These are phyloP conservation scores for Achaetomiella virescens DNA, from an alignment of 495 filamentous ascomycete genomes.

Conservation along the genomic window DNA sequence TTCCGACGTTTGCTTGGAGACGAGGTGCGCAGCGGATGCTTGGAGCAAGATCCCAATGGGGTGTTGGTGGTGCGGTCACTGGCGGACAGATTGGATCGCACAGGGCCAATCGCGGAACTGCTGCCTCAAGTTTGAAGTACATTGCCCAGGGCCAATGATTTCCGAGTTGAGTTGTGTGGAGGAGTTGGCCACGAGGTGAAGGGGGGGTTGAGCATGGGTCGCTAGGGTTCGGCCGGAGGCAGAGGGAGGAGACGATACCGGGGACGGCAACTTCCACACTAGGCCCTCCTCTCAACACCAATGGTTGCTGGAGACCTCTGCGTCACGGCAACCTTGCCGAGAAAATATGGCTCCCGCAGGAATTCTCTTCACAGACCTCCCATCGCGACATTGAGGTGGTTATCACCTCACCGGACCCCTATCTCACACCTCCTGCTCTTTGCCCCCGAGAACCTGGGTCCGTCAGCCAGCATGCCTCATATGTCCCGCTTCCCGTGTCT, in stretches of 20 bases:
- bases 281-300: not conserved
- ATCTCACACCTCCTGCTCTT: no score
- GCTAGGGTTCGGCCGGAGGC: not conserved
- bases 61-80: not conserved
- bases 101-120: not conserved
- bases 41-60: no score
- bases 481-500: no score
- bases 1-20: no score
- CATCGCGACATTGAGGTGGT: no score
- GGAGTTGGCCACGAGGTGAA: not conserved
- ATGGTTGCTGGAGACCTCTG: not conserved
- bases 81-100: not conserved
- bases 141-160: not conserved
- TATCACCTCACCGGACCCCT: no score
- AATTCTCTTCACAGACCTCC: no score
- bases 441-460: no score
- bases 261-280: not conserved
- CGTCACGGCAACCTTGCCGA: no score
- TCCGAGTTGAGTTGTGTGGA: not conserved
- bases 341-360: no score
- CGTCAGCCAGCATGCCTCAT: no score
- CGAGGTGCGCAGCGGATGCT: no score
- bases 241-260: not conserved
- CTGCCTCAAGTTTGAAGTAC: not conserved
- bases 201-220: not conserved